A percentile compares a stretch with the other conserved stretches of the same genome.
Conservation (phyloP, 305 asterid species). For the Petunia hybrid region DNA sequence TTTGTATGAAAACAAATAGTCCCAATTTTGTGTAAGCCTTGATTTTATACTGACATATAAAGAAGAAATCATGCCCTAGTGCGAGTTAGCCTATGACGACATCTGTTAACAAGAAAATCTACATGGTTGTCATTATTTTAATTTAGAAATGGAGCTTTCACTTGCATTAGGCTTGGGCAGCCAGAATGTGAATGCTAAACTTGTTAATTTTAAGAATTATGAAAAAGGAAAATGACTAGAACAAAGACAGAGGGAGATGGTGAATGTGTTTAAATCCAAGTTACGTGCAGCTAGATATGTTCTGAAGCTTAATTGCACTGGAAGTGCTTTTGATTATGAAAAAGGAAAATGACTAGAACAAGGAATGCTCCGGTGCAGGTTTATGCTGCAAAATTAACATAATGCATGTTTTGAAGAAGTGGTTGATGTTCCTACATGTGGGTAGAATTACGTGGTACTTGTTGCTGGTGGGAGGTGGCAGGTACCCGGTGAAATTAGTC, state of each 20-base stretch:
- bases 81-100: neutral
- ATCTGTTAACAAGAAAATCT: neutral
- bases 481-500: too few relatives aligned
- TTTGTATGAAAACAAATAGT: slow-evolving; percentile 5
- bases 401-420: slow-evolving; percentile 12
- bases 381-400: slow-evolving; percentile 11
- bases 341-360: too few relatives aligned
- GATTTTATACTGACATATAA: neutral
- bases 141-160: neutral
- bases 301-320: neutral
- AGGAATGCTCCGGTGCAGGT: neutral
- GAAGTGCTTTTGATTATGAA: neutral
- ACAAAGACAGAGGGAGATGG: neutral
- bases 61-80: neutral
- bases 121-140: neutral
- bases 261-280: neutral
- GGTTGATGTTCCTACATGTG: slow-evolving; percentile 2
- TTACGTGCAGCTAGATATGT: neutral
- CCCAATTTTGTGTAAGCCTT: neutral
- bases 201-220: neutral
- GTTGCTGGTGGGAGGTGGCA: too few relatives aligned
- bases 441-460: too few relatives aligned
- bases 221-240: slow-evolving; percentile 11
- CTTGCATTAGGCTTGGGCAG: neutral
- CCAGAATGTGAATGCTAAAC: neutral